These are phyloP conservation scores for Phalaenopsis equestris DNA, from an alignment of 106 monocot genomes.

Conservation along the genomic window DNA sequence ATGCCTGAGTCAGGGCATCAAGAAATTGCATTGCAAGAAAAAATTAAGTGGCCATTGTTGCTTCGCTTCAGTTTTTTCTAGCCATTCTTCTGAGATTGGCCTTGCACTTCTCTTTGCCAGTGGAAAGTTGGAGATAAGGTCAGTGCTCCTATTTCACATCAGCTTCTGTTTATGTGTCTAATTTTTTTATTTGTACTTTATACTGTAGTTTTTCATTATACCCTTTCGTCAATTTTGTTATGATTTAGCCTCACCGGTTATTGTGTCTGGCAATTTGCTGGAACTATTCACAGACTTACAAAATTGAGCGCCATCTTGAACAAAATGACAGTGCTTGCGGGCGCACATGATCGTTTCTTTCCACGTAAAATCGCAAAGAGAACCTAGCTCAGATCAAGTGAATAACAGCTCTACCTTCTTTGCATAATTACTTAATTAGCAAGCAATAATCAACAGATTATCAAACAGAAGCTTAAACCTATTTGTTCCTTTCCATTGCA, in stretches of 20 bases:
- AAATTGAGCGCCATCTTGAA: not conserved
- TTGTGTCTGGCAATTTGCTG: not conserved
- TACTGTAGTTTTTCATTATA: not conserved
- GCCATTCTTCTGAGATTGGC: constrained; percentile 39
- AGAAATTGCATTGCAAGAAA: constrained; percentile 61
- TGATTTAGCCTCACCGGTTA: too few species aligned
- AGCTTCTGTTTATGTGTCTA: constrained; percentile 7
- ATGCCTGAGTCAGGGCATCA: constrained; percentile 46
- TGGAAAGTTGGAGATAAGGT: constrained; percentile 77
- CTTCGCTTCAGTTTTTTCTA: constrained; percentile 40
- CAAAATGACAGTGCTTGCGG: not conserved
- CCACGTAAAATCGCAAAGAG: not conserved
- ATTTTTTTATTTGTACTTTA: not conserved
- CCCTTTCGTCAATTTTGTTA: not conserved
- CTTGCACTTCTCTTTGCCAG: constrained; percentile 46
- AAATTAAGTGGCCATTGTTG: constrained; percentile 46
- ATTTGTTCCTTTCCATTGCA: not conserved
- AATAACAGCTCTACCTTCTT: not conserved
- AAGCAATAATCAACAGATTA: not conserved
- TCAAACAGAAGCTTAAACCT: not conserved
- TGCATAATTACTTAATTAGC: not conserved
- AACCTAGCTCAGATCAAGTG: not conserved
- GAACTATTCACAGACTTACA: not conserved
- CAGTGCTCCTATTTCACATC: not conserved
- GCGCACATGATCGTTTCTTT: not conserved